Evolutionary conservation across 2,329 filamentous ascomycete species (phyloP).

Genomic region (Ophiosphaerella narmari): DNA sequence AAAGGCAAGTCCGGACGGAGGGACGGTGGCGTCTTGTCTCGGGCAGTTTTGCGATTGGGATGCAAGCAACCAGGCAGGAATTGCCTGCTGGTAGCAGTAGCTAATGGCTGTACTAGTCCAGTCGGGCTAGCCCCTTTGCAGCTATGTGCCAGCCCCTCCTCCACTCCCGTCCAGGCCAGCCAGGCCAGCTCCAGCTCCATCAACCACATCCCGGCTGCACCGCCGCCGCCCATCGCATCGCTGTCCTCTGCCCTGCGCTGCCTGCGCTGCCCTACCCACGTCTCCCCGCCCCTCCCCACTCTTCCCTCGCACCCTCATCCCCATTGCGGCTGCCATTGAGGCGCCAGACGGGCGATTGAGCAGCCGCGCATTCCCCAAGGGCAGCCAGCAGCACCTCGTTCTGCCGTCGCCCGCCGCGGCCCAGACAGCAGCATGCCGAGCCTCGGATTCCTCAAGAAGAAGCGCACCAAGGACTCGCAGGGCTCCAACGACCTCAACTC

Average conservation of each 20-base stretch:
- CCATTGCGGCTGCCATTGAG: constrained; percentile 6
- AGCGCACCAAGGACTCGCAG: constrained; percentile 88
- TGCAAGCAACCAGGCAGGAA: no score
- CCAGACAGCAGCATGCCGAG: constrained; percentile 72
- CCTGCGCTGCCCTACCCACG: not conserved
- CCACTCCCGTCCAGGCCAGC: no score
- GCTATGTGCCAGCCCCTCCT: not conserved
- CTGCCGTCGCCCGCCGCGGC: constrained; percentile 4
- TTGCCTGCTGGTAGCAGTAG: no score
- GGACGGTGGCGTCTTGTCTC: no score
- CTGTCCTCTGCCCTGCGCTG: not conserved
- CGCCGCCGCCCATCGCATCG: no score
- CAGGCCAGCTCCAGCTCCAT: no score
- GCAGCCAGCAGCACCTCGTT: no score
- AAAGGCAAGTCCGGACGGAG: no score
- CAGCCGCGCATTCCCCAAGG: constrained; percentile 15
- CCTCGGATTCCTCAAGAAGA: constrained; percentile 97
- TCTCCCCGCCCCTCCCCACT: not conserved
- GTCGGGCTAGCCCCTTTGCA: not conserved
- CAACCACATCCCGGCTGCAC: not conserved
- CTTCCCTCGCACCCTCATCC: constrained; percentile 10
- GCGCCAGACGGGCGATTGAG: not conserved
- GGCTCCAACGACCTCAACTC: constrained; percentile 65
- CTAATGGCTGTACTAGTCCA: no score
- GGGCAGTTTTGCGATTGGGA: no score